Percentiles rank a stretch among this genome's conserved stretches.
Conservation (phyloP, 345 rosid species). For the Murraya koenigii region DNA sequence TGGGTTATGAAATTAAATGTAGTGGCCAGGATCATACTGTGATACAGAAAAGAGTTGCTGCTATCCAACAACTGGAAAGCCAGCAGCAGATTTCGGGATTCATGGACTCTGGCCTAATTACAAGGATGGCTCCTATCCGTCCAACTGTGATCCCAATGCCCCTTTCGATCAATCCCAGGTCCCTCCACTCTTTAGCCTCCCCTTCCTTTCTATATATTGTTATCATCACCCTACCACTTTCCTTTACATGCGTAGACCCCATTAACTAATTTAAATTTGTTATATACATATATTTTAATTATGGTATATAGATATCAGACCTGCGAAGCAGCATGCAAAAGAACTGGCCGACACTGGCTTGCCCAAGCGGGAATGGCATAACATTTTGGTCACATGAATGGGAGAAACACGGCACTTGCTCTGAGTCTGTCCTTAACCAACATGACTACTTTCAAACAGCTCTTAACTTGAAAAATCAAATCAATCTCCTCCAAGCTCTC, state of each 20-base stretch:
- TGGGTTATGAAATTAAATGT: neutral
- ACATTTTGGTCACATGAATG: slow-evolving; percentile 90
- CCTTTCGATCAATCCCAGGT: slow-evolving; percentile 62
- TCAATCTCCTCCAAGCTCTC: slow-evolving; percentile 53
- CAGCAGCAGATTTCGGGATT: slow-evolving; percentile 83
- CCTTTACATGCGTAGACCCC: no score
- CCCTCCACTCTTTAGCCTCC: neutral
- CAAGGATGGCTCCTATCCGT: slow-evolving; percentile 74
- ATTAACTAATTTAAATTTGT: no score
- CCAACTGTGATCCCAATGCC: slow-evolving; percentile 58
- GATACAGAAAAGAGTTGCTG: slow-evolving; percentile 69
- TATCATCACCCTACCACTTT: no score
- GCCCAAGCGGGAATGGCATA: slow-evolving; percentile 63
- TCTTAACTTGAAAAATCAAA: slow-evolving; percentile 47
- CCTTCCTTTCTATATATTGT: no score
- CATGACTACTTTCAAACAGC: slow-evolving; percentile 65
- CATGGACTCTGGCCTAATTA: slow-evolving; percentile 98
- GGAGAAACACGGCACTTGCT: slow-evolving; percentile 96
- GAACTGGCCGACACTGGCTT: slow-evolving; percentile 83
- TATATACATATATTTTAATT: no score
- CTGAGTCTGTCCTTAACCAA: slow-evolving; percentile 69
- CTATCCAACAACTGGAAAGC: slow-evolving; percentile 83
- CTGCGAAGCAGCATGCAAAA: slow-evolving; percentile 48
- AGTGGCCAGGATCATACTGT: slow-evolving; percentile 99
- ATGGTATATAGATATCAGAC: slow-evolving; percentile 46